A percentile compares a stretch with the other conserved stretches of the same genome.
These are phyloP conservation scores for Amesomyces nigricolor DNA, from an alignment of 2,329 filamentous ascomycete species.

Conservation along the genomic window DNA sequence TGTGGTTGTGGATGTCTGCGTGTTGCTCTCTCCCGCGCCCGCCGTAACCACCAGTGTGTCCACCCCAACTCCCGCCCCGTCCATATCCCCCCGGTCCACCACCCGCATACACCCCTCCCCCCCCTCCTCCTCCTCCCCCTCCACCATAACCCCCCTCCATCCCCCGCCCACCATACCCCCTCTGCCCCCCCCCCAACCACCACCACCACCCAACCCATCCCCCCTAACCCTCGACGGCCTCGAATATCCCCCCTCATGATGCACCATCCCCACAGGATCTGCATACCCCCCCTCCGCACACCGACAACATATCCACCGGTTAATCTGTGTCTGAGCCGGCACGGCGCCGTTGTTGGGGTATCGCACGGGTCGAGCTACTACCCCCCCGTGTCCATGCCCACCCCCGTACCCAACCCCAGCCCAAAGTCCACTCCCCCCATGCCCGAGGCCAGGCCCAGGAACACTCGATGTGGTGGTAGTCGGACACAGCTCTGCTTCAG, in stretches of 20 bases:
- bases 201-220: not conserved
- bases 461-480: no score
- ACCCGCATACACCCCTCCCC: not conserved
- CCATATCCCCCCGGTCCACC: not conserved
- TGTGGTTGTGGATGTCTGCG: not conserved
- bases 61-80: not conserved
- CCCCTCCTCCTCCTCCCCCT: not conserved
- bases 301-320: constrained; percentile 24
- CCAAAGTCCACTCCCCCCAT: no score
- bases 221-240: not conserved
- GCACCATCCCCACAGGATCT: constrained; percentile 21
- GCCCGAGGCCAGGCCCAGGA: no score
- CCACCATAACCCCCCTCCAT: no score
- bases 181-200: not conserved
- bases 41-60: no score
- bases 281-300: constrained; percentile 15
- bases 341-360: constrained; percentile 1
- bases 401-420: no score
- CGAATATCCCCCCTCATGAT: not conserved
- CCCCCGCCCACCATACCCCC: no score
- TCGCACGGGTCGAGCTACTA: constrained; percentile 5
- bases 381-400: no score
- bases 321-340: constrained; percentile 14
- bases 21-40: not conserved
- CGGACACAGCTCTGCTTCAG: not conserved